These are phyloP conservation scores for Tylopilus sp. DNA, from an alignment of 1,284 basidiomycete genomes.

Conservation along the genomic window DNA sequence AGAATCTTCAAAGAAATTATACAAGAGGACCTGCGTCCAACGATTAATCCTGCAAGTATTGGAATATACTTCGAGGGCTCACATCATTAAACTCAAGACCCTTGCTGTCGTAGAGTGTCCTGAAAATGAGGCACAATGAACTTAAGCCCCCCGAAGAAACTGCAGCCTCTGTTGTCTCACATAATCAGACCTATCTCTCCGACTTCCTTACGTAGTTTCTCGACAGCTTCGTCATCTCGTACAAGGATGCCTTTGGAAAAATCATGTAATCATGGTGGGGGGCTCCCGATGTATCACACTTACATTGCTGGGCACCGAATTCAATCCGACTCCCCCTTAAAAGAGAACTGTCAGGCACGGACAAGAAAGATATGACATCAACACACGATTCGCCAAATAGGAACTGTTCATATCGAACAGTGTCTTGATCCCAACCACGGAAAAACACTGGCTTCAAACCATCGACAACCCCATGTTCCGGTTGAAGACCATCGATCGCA, in stretches of 20 bases:
- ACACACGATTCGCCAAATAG: conserved; percentile 50
- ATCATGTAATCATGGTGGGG: background rate
- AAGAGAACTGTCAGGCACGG: conserved; percentile 4
- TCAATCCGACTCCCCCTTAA: conserved; percentile 53
- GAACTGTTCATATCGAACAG: conserved; percentile 56
- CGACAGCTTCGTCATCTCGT: conserved; percentile 53
- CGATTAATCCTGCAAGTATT: background rate
- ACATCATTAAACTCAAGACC: conserved; percentile 75
- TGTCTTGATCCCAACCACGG: conserved; percentile 51
- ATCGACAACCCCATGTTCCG: conserved; percentile 59
- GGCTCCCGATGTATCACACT: conserved; percentile 5
- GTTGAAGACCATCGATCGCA: conserved; percentile 59
- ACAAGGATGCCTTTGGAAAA: conserved; percentile 62
- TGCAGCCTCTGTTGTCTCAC: conserved; percentile 37
- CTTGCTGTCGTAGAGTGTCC: conserved; percentile 74
- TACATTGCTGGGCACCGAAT: conserved; percentile 70
- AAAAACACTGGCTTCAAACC: conserved; percentile 64
- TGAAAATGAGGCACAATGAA: conserved; percentile 24
- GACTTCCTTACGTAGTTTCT: conserved; percentile 51
- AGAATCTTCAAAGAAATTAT: conserved; percentile 72
- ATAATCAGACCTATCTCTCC: conserved; percentile 63
- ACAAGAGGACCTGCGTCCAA: conserved; percentile 57
- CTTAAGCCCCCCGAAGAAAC: background rate
- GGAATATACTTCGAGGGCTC: conserved; percentile 10
- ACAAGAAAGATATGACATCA: background rate